Conservation (phyloP, 441 rosid genomes). For the Theobroma grandiflorum region DNA sequence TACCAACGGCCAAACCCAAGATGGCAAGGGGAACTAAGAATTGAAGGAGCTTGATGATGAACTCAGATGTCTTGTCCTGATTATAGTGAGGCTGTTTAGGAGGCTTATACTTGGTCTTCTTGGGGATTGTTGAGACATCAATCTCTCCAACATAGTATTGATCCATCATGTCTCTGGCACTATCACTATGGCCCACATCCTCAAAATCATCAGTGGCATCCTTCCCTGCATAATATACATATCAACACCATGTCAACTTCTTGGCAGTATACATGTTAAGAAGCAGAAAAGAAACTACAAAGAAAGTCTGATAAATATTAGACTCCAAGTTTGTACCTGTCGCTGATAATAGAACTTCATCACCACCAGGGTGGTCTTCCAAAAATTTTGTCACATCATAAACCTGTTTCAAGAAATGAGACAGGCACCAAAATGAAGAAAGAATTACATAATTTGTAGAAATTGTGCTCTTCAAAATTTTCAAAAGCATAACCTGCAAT, state of each 20-base stretch:
- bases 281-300: neutral
- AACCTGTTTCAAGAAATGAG: constrained; percentile 45
- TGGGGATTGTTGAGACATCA: constrained; percentile 51
- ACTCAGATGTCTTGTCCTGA: constrained; percentile 68
- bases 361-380: constrained; percentile 76
- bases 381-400: constrained; percentile 66
- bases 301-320: neutral
- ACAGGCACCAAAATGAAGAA: neutral
- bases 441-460: neutral
- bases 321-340: constrained; percentile 46
- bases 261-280: neutral
- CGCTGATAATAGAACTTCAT: constrained; percentile 65
- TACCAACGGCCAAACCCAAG: constrained; percentile 62
- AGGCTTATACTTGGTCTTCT: constrained; percentile 49
- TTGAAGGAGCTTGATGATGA: constrained; percentile 68
- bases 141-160: constrained; percentile 62
- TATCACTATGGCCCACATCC: constrained; percentile 67
- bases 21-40: constrained; percentile 71
- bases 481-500: neutral
- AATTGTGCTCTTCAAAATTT: neutral
- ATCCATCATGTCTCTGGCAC: constrained; percentile 63
- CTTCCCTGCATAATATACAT: constrained; percentile 46
- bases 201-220: constrained; percentile 76
- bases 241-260: neutral
- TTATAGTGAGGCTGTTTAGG: constrained; percentile 70